A percentile compares a stretch with the other conserved stretches of the same genome.
Evolutionary conservation across 768 basidiomycete genomes (phyloP).

Genomic region (Gloeophyllum trabeum): DNA sequence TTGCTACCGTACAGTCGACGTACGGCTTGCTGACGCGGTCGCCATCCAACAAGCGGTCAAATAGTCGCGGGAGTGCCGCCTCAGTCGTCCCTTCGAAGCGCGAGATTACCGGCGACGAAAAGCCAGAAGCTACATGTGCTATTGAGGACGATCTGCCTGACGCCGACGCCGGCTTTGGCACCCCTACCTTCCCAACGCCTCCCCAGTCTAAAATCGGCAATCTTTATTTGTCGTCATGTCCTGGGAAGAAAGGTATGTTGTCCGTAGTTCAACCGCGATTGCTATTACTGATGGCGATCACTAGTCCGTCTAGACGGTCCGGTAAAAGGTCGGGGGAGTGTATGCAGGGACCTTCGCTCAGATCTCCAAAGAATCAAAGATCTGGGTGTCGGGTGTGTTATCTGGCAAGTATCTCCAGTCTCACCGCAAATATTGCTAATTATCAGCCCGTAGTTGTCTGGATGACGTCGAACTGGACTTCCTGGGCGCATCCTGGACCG

Average conservation of each 20-base stretch:
- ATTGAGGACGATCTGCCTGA: too few relatives aligned
- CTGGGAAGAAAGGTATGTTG: conserved; percentile 76
- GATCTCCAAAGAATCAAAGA: conserved; percentile 70
- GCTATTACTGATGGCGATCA: background rate
- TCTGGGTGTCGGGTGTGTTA: conserved; percentile 66
- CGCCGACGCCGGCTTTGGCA: too few relatives aligned
- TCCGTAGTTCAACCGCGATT: conserved; percentile 1
- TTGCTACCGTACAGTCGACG: too few relatives aligned
- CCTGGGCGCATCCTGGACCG: conserved; percentile 78
- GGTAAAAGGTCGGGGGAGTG: conserved; percentile 65
- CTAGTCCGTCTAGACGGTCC: conserved; percentile 66
- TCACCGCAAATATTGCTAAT: background rate
- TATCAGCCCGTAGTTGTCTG: conserved; percentile 45
- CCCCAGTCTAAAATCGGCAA: conserved; percentile 48
- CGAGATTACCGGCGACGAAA: too few relatives aligned
- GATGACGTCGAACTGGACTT: conserved; percentile 78
- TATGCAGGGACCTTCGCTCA: conserved; percentile 70
- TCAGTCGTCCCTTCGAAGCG: too few relatives aligned
- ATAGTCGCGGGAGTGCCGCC: too few relatives aligned
- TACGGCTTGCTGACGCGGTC: too few relatives aligned
- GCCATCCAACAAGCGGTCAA: too few relatives aligned
- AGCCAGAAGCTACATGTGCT: too few relatives aligned
- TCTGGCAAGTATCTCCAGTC: conserved; percentile 47
- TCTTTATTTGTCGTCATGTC: conserved; percentile 81
- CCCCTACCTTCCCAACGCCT: background rate